Conservation (phyloP, 2,329 filamentous ascomycete genomes). For the Fusarium sp. region DNA sequence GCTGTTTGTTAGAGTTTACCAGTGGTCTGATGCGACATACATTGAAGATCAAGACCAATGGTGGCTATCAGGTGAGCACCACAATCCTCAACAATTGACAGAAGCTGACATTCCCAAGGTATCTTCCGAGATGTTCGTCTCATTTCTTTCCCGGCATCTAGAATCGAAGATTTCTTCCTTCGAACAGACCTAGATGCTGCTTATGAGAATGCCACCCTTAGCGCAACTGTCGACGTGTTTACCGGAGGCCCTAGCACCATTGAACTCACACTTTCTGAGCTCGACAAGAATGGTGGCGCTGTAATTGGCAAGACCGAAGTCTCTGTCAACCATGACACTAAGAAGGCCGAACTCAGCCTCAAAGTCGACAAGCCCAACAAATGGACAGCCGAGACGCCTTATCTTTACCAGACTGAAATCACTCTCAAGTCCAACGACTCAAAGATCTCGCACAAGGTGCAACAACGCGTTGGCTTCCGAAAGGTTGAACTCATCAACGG, state of each 20-base stretch:
- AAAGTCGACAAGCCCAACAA: slow-evolving; percentile 62
- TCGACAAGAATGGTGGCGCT: slow-evolving; percentile 32
- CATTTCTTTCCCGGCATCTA: slow-evolving; percentile 61
- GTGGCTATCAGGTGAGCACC: slow-evolving; percentile 68
- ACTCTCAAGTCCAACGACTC: slow-evolving; percentile 54
- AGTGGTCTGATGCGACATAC: slow-evolving; percentile 73
- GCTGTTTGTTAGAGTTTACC: slow-evolving; percentile 71
- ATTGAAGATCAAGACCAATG: slow-evolving; percentile 76
- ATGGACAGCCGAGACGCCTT: slow-evolving; percentile 73
- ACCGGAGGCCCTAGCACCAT: slow-evolving; percentile 48
- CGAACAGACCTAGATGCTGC: slow-evolving; percentile 63
- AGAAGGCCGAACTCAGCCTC: slow-evolving; percentile 54
- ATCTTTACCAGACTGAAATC: slow-evolving; percentile 67
- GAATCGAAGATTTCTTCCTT: slow-evolving; percentile 66
- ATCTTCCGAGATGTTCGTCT: slow-evolving; percentile 74
- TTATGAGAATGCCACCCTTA: slow-evolving; percentile 58
- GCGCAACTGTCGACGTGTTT: slow-evolving; percentile 56
- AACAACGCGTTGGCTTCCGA: slow-evolving; percentile 68
- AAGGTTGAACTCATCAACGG: slow-evolving; percentile 69
- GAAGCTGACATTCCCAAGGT: slow-evolving; percentile 50
- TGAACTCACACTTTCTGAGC: slow-evolving; percentile 55
- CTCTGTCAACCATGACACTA: slow-evolving; percentile 40
- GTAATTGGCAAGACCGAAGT: slow-evolving; percentile 49
- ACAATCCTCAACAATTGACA: slow-evolving; percentile 52
- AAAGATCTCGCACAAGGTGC: slow-evolving; percentile 50